A percentile compares a stretch with the other conserved stretches of the same genome.
These are phyloP conservation scores for Rutstroemia sp. DNA, from an alignment of 2,329 filamentous ascomycete species.

Conservation along the genomic window DNA sequence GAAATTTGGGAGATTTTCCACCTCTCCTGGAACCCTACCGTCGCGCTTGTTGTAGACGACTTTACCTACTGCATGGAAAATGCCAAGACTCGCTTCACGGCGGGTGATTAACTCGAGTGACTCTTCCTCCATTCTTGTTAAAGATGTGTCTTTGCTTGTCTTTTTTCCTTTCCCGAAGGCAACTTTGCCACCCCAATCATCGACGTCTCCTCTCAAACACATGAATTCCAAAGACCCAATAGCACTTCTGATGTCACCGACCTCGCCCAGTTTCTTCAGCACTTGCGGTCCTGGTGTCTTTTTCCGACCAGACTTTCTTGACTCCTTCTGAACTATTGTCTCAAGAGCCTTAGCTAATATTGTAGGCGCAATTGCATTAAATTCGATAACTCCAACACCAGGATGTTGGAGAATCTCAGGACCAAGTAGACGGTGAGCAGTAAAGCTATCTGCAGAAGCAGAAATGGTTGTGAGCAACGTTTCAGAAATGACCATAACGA, in stretches of 20 bases:
- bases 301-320: slow-evolving; percentile 65
- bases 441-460: slow-evolving; percentile 83
- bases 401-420: slow-evolving; percentile 79
- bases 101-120: slow-evolving; percentile 76
- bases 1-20: slow-evolving; percentile 52
- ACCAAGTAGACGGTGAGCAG: slow-evolving; percentile 81
- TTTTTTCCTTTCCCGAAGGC: slow-evolving; percentile 47
- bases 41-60: slow-evolving; percentile 93
- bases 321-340: slow-evolving; percentile 76
- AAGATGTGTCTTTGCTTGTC: slow-evolving; percentile 21
- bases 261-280: slow-evolving; percentile 71
- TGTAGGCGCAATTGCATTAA: slow-evolving; percentile 85
- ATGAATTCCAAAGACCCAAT: slow-evolving; percentile 88
- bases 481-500: slow-evolving; percentile 89
- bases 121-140: slow-evolving; percentile 73
- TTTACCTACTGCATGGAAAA: slow-evolving; percentile 94
- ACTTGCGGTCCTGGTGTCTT: slow-evolving; percentile 72
- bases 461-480: slow-evolving; percentile 80
- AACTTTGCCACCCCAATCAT: slow-evolving; percentile 69
- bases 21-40: slow-evolving; percentile 38
- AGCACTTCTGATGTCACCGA: slow-evolving; percentile 90
- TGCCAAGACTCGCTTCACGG: slow-evolving; percentile 81
- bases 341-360: slow-evolving; percentile 80
- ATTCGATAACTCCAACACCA: slow-evolving; percentile 74
- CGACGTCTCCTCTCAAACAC: slow-evolving; percentile 72